phyloP scores from a whole-genome alignment of 495 filamentous ascomycete species.

The Annulohypoxylon maeteangense region DNA sequence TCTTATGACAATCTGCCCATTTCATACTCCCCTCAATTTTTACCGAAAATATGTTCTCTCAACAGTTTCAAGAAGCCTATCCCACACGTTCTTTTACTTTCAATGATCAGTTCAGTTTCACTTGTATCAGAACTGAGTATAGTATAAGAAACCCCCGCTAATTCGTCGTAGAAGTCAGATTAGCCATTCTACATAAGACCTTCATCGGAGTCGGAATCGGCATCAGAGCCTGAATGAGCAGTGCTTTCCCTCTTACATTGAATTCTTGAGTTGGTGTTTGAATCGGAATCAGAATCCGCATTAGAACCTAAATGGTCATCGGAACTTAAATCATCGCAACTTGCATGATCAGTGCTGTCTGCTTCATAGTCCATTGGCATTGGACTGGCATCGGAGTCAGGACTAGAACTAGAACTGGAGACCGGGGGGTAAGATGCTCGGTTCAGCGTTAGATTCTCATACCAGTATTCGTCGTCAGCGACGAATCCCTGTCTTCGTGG shows the following conservation, averaged over 20 bases:
- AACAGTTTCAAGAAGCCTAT: background rate
- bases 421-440: no score
- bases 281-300: background rate
- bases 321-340: no score
- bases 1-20: background rate
- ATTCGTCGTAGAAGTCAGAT: background rate
- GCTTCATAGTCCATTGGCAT: no score
- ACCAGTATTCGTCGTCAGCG: background rate
- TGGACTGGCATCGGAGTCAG: no score
- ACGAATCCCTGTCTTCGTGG: background rate
- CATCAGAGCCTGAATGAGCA: background rate
- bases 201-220: background rate
- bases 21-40: background rate
- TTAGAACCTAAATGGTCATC: no score
- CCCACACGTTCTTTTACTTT: background rate
- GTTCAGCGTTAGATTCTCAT: background rate
- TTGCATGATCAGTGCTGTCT: no score
- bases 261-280: background rate
- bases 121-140: background rate
- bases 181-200: no score
- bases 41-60: background rate
- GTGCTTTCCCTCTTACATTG: background rate
- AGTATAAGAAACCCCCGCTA: background rate
- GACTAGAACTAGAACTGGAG: no score
- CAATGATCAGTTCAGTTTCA: background rate